phyloP scores from a whole-genome alignment of 1,284 basidiomycete species.

The Ganoderma resinaceum region DNA sequence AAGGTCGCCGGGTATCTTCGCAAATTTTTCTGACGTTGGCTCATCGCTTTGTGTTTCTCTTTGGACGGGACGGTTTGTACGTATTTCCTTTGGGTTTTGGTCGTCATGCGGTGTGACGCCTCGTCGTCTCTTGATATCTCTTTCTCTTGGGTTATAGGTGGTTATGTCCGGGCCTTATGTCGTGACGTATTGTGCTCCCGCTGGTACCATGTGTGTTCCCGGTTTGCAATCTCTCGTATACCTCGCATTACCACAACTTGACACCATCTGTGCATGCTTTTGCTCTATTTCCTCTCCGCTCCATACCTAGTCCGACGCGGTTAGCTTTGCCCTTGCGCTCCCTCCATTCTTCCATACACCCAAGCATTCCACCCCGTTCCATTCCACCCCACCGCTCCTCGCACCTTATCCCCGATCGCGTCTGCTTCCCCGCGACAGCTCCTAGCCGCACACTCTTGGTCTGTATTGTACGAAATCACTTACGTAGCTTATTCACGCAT shows the following conservation, averaged over 20 bases:
- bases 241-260: conserved; percentile 23
- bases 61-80: conserved; percentile 10
- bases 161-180: conserved; percentile 6
- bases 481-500: conserved; percentile 31
- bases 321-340: background rate
- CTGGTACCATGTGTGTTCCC: conserved; percentile 8
- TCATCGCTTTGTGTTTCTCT: conserved; percentile 6
- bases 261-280: conserved; percentile 23
- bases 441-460: conserved; percentile 17
- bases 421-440: background rate
- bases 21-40: conserved; percentile 45
- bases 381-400: background rate
- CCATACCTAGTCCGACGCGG: background rate
- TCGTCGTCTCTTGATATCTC: background rate
- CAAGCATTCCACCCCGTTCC: background rate
- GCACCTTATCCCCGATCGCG: background rate
- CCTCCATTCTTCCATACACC: background rate
- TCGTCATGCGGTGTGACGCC: conserved; percentile 31
- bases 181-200: conserved; percentile 8
- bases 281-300: background rate
- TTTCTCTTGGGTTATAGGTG: conserved; percentile 29
- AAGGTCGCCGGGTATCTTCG: conserved; percentile 65
- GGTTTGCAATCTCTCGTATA: conserved; percentile 22
- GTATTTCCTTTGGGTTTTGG: conserved; percentile 29
- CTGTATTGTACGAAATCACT: conserved; percentile 31